These are phyloP conservation scores for Pichia membranifaciens DNA, from an alignment of 805 yeast genomes.

Conservation along the genomic window DNA sequence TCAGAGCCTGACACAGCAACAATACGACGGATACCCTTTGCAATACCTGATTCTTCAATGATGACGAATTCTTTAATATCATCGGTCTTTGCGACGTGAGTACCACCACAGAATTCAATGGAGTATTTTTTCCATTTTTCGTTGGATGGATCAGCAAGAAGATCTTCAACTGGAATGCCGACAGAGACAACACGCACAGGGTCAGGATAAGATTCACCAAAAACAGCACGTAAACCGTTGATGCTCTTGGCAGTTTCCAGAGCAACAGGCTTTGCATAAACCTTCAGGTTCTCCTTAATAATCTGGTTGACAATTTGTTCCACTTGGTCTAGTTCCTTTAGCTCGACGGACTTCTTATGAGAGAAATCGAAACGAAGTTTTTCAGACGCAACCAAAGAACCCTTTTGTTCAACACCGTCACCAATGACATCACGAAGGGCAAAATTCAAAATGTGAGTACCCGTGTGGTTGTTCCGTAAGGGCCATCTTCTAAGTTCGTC, in stretches of 20 bases:
- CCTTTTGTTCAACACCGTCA: conserved; percentile 87
- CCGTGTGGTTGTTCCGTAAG: conserved; percentile 95
- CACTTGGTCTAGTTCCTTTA: conserved; percentile 65
- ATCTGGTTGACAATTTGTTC: conserved; percentile 69
- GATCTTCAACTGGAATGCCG: conserved; percentile 83
- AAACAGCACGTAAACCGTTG: conserved; percentile 89
- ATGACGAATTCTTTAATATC: conserved; percentile 89
- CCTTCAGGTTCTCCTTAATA: conserved; percentile 65
- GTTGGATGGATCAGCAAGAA: conserved; percentile 64
- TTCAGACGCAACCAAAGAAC: conserved; percentile 94
- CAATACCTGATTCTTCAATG: conserved; percentile 94
- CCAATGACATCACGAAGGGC: conserved; percentile 86
- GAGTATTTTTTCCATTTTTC: conserved; percentile 73
- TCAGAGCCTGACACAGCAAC: conserved; percentile 93
- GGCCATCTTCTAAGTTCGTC: conserved; percentile 96
- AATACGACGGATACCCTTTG: conserved; percentile 97
- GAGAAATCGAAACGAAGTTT: conserved; percentile 94
- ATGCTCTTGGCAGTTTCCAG: conserved; percentile 69
- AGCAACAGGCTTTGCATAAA: conserved; percentile 78
- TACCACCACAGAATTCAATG: conserved; percentile 98
- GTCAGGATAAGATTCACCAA: conserved; percentile 98
- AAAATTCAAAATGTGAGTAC: conserved; percentile 90
- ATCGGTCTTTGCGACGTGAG: conserved; percentile 88
- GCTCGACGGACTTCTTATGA: conserved; percentile 76
- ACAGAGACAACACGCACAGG: conserved; percentile 97